Evolutionary conservation across 768 basidiomycete genomes (phyloP), one percentile per base, ranked within the genome.

Genomic region (Solioccasus polychromus): DNA sequence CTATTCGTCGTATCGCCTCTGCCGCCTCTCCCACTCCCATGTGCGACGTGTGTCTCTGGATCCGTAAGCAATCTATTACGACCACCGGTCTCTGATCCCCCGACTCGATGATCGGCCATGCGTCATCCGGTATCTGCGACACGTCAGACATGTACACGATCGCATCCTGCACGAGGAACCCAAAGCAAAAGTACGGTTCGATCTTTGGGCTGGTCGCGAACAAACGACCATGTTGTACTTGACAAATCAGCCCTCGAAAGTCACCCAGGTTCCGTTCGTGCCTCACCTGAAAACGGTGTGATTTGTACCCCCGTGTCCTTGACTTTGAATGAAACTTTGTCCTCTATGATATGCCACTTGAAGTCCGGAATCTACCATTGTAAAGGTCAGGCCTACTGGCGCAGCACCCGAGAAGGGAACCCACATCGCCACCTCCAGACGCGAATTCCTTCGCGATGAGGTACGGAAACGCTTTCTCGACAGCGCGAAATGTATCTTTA

Each of bases 61-160:
- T 72, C 41, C 80, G 74, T 26, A 95, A 70, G 52, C 88, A 88
- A 63, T 95, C 92, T 30, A 92, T 71, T 39, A 92, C 77, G 48
- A 87, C 72, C 20, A 88, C 74, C 2, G 82, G 71, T 42, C 63
- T 64, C 19, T 45, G 51, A 24, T 45, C 39, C 4, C 51, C 54
- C 12, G 49, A 53, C 26, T 62, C 52, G 41, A 83, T 66, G 40
- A 80, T 55, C 17, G 63, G 57, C 87, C 87, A 90, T 31, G 81
- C 77, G 28, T 78, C 73, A 8, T 85, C 79, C 2, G 92, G 91
- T 44, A 95, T 87, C 54, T 77, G 68, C 8, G 86, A 89, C 32
- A 85, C 87, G 62, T 96, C 93, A 22, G 86, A 85, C 48, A 95
- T 73, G 68, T 94, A 94, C 12, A 81, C 71, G 36, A 94, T 66